Evolutionary conservation across 768 basidiomycete genomes (phyloP).

Genomic region (Fibroporia radiculosa): DNA sequence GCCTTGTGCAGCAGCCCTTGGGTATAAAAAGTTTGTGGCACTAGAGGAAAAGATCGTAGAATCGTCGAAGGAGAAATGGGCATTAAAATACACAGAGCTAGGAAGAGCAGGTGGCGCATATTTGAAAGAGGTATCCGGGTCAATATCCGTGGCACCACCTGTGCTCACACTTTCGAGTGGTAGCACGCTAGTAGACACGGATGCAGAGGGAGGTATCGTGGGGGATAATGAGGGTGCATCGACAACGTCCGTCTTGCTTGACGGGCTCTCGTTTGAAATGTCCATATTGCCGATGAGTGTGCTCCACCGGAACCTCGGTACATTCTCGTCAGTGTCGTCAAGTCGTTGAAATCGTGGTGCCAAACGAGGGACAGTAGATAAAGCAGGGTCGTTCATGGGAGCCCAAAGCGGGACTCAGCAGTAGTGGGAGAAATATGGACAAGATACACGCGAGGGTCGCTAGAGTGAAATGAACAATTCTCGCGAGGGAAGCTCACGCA

Average conservation of each 20-base stretch:
- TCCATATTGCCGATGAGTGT: not conserved
- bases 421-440: not conserved
- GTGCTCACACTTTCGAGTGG: not conserved
- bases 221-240: not conserved
- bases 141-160: not conserved
- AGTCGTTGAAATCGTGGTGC: constrained; percentile 22
- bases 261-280: not conserved
- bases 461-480: not conserved
- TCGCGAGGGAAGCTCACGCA: not conserved
- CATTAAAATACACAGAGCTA: not conserved
- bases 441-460: constrained; percentile 6
- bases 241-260: not conserved
- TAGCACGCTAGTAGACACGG: not conserved
- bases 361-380: constrained; percentile 15
- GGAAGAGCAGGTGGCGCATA: not conserved
- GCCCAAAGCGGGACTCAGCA: constrained; percentile 10
- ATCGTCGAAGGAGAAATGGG: not conserved
- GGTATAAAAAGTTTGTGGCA: not conserved
- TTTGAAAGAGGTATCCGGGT: not conserved
- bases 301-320: not conserved
- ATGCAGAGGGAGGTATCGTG: not conserved
- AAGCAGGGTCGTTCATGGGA: constrained; percentile 15
- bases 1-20: not conserved
- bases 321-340: constrained; percentile 11
- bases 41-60: not conserved